phyloP scores from a whole-genome alignment of 1,284 basidiomycete species.

The Puccinia horiana region DNA sequence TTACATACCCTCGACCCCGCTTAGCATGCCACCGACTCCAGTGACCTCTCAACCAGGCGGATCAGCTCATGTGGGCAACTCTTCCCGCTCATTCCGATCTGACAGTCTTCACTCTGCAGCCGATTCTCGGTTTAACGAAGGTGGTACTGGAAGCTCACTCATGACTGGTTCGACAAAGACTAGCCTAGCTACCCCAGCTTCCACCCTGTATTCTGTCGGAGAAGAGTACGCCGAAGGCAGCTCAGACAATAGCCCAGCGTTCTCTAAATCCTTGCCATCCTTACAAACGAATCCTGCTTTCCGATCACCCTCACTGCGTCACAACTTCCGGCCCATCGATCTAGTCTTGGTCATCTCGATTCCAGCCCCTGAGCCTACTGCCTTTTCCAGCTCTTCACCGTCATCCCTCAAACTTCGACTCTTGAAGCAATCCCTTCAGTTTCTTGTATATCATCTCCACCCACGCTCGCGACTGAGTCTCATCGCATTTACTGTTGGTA shows the following conservation, averaged over 20 bases:
- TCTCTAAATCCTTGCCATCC: background rate
- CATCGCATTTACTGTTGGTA: conserved; percentile 77
- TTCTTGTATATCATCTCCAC: conserved; percentile 73
- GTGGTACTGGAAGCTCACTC: background rate
- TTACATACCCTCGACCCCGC: background rate
- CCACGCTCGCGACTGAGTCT: conserved; percentile 76
- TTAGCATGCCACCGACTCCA: background rate
- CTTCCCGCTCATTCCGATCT: background rate
- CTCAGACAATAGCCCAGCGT: background rate
- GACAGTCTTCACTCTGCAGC: conserved; percentile 1
- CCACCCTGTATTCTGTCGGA: conserved; percentile 13
- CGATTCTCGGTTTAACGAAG: background rate
- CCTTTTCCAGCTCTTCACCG: conserved; percentile 69
- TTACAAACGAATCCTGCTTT: conserved; percentile 2
- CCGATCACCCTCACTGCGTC: conserved; percentile 50
- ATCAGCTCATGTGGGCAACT: background rate
- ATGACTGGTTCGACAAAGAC: background rate
- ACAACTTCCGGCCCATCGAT: conserved; percentile 69
- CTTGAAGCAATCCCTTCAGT: conserved; percentile 79
- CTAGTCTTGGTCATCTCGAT: conserved; percentile 87
- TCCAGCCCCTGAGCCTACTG: conserved; percentile 63
- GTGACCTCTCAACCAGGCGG: background rate
- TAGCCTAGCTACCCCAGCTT: background rate
- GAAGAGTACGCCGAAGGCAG: conserved; percentile 5
- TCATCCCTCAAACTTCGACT: conserved; percentile 80